Conservation (phyloP, 495 filamentous ascomycete species). For the Stereocaulon alpinum region DNA sequence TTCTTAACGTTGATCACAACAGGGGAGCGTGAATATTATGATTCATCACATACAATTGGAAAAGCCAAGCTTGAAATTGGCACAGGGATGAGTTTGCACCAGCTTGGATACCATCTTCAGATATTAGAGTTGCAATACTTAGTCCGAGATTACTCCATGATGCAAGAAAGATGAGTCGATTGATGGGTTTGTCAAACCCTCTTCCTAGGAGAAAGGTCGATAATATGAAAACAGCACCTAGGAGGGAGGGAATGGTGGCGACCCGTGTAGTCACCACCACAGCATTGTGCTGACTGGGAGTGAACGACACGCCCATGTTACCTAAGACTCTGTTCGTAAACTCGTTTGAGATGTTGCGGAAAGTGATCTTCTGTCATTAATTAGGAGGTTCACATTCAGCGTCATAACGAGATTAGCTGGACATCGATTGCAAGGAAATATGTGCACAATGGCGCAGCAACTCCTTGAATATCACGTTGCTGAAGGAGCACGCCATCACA, state of each 20-base stretch:
- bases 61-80: conserved; percentile 65
- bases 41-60: conserved; percentile 47
- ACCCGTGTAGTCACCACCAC: conserved; percentile 54
- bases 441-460: no score
- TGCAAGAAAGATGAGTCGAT: conserved; percentile 76
- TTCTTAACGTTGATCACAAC: conserved; percentile 13
- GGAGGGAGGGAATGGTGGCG: conserved; percentile 58
- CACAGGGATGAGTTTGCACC: conserved; percentile 47
- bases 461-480: no score
- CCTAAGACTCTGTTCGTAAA: no score
- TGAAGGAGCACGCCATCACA: no score
- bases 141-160: conserved; percentile 75
- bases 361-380: no score
- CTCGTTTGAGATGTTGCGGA: no score
- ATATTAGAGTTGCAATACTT: conserved; percentile 69
- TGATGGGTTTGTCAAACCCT: conserved; percentile 72
- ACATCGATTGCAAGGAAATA: no score
- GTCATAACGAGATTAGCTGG: no score
- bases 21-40: no score
- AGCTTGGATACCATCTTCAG: conserved; percentile 39
- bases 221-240: conserved; percentile 65
- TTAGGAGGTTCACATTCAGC: no score
- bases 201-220: conserved; percentile 52
- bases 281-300: conserved; percentile 24
- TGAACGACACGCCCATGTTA: neutral